phyloP scores from a whole-genome alignment of 2,329 filamentous ascomycete species.

The Fusarium torulosum region DNA sequence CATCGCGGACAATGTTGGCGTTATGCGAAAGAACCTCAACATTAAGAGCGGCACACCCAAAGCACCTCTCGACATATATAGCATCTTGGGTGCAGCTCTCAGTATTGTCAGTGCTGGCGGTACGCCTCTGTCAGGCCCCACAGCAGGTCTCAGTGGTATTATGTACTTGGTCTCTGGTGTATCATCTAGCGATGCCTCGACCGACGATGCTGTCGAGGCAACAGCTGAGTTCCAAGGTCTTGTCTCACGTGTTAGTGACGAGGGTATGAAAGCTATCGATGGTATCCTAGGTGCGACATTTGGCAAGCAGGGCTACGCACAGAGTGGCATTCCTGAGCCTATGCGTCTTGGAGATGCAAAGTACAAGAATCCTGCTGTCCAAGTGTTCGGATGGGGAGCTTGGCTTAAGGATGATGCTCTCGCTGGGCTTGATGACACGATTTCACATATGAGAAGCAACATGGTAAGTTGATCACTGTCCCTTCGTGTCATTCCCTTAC shows the following conservation, averaged over 20 bases:
- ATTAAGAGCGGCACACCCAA: no score
- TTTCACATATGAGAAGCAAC: neutral
- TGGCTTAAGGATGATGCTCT: conserved; percentile 1
- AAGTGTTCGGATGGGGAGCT: conserved; percentile 5
- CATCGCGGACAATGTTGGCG: no score
- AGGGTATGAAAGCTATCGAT: neutral
- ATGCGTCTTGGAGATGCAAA: conserved; percentile 8
- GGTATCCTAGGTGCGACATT: neutral
- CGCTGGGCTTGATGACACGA: neutral
- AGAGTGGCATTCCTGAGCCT: neutral
- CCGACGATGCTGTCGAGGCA: neutral
- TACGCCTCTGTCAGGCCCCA: neutral
- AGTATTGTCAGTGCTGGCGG: no score
- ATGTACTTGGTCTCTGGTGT: neutral
- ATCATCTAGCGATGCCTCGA: no score
- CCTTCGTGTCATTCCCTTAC: no score
- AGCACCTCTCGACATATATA: no score
- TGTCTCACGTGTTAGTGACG: neutral
- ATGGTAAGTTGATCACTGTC: neutral
- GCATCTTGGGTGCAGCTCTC: no score
- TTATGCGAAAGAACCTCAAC: no score
- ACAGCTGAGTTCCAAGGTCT: neutral
- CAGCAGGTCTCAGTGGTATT: neutral
- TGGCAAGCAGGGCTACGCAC: neutral
- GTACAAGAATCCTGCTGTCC: conserved; percentile 1